Conservation (phyloP, 371 early-diverging fungal genomes). For the Entomophthora muscae region DNA sequence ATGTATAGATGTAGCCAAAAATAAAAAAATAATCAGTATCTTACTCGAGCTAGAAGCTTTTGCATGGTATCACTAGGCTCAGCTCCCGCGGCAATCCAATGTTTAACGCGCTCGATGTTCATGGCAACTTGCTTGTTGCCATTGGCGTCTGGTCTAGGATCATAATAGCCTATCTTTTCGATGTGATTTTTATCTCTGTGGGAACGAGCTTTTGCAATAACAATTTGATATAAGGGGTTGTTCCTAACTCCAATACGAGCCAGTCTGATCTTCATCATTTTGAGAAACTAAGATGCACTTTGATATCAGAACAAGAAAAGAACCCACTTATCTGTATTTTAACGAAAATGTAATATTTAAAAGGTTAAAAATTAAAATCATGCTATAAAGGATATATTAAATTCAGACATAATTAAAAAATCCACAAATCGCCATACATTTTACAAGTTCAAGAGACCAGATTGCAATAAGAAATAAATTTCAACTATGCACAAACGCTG, state of each 20-base stretch:
- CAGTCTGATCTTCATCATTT: conserved; percentile 43
- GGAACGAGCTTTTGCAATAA: conserved; percentile 65
- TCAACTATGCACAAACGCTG: no score
- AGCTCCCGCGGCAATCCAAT: conserved; percentile 92
- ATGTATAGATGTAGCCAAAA: no score
- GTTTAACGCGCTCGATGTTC: conserved; percentile 77
- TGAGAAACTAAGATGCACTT: not conserved
- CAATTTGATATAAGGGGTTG: conserved; percentile 87
- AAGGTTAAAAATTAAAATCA: no score
- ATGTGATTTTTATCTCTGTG: conserved; percentile 76
- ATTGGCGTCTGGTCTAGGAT: conserved; percentile 58
- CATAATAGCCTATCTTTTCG: conserved; percentile 82
- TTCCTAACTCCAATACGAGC: conserved; percentile 75
- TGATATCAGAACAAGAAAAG: not conserved
- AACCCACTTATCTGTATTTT: no score
- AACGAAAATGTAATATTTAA: no score
- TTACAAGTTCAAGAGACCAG: no score
- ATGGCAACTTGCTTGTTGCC: conserved; percentile 70
- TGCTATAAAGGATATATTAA: no score
- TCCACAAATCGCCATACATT: no score
- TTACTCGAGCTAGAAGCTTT: conserved; percentile 75
- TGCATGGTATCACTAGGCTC: conserved; percentile 79
- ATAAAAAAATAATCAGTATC: no score
- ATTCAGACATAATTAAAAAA: no score
- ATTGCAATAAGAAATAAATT: no score